Base-by-base conservation (phyloP, 345 rosid species). In the Punica granatum region DNA sequence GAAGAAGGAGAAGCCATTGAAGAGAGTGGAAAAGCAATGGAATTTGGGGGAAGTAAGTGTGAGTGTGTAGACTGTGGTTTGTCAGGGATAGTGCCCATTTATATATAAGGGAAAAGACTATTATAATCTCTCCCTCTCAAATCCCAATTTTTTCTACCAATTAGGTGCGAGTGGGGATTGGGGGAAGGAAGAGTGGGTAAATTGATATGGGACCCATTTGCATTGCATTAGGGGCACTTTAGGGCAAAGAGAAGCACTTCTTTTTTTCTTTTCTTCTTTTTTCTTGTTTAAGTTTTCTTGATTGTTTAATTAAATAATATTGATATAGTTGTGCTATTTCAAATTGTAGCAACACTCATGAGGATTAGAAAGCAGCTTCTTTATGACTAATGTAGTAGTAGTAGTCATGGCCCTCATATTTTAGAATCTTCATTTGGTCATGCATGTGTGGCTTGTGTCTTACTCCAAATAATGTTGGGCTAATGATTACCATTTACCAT, bases 21-120 rank as follows among this genome's bases (percentile, higher is more conserved):
- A 48, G 72, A 60, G 31, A 69, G 68, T 41, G 76, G 42, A 25
- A 61, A 62, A 51, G 71, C 14, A 46, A 76, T 16, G 63, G 67
- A 31, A 19, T 28, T 6, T 0, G n/a, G 12, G 13, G 7, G 15
- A 0, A 6, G 56, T 41, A 34, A 10, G 16, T 30, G 58, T 66
- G 16, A 39, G 37, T 62, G 48, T 8, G 31, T 11, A 15, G 8
- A n/a, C 7, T 49, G 54, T 30, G 32, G 67, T 54, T 5, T 33
- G 61, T 66, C 33, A 19, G 61, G 23, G 11, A 35, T 25, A 34
- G 59, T 1, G 25, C 23, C 49, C 69, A 0, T 33, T 23, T 66
- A 48, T 35, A 66, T 66, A 51, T 33, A 28, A 35, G 33, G 49
- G 33, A 30, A 39, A 63, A 30, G 46, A 23, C 46, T 23, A 63